Evolutionary conservation across 768 basidiomycete genomes (phyloP), one percentile per base, ranked within the genome.

Genomic region (Naematelia encephala): DNA sequence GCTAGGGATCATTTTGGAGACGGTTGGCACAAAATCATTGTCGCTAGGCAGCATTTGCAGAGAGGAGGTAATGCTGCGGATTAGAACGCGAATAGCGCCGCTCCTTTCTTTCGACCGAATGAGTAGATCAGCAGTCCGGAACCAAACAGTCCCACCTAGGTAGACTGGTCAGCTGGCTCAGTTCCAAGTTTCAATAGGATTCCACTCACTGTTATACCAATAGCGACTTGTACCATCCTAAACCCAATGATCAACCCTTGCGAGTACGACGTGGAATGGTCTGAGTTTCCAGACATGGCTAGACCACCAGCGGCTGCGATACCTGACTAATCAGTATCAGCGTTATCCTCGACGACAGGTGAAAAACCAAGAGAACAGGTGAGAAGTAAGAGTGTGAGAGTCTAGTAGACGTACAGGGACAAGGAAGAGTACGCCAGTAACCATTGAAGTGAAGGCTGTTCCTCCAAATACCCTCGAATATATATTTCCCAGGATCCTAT

Each of bases 401-500:
- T 5, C n/a, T n/a, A n/a, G 3, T 30, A 13, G 19, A 82, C 87
- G 74, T 73, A 90, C 89, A 12, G 90, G 90, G 23, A 92, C 89
- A 60, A 91, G 79, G 77, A 92, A 90, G 62, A 90, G 75, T 4
- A 92, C 89, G 39, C 89, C 90, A 23, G 90, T 88, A 42, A 91
- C 88, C 90, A 92, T 92, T 1, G 86, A 86, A 10, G 89, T 90
- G 77, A 91, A 91, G 19, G 90, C 90, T 2, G 89, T 91, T 5
- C 69, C 67, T 5, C 67, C 67, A 28, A 59, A 65, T 4, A 68
- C 29, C 25, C 69, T 54, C n/a, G 69, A 71, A 27, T 71, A 71
- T 0, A 66, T 56, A 43, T 72, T 72, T 3, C 70, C 70, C 28
- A 69, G 57, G 12, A 72, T 53, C 12, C 67, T 68, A 39, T n/a